These are phyloP conservation scores for Thraustotheca clavata DNA, from an alignment of 352 stramenopile species.

Conservation along the genomic window DNA sequence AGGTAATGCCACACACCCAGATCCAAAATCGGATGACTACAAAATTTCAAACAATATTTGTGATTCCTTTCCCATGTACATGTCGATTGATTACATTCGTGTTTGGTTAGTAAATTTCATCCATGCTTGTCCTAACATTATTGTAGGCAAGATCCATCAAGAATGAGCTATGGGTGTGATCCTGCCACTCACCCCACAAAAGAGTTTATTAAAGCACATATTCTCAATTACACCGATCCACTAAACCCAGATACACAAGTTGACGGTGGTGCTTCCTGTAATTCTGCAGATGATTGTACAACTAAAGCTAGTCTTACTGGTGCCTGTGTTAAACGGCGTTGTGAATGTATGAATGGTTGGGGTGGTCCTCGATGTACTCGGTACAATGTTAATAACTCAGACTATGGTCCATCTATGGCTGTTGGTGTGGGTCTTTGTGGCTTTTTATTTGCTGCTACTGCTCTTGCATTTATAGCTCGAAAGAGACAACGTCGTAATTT, in stretches of 20 bases:
- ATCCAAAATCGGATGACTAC: conserved; percentile 13
- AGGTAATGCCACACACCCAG: conserved; percentile 36
- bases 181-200: conserved; percentile 48
- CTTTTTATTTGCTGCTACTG: background rate
- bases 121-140: no score
- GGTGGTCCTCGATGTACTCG: conserved; percentile 52
- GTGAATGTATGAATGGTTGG: conserved; percentile 54
- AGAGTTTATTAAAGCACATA: conserved; percentile 67
- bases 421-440: background rate
- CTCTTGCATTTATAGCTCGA: background rate
- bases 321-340: conserved; percentile 37
- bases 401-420: background rate
- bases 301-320: conserved; percentile 27
- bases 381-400: background rate
- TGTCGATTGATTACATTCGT: conserved; percentile 84
- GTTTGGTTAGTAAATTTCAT: conserved; percentile 36
- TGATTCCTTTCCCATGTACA: conserved; percentile 70
- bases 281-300: conserved; percentile 46
- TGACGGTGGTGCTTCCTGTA: conserved; percentile 43
- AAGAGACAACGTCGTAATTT: background rate
- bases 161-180: conserved; percentile 51
- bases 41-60: conserved; percentile 51
- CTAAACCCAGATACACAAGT: conserved; percentile 48
- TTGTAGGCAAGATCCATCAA: conserved; percentile 37
- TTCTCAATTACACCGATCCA: conserved; percentile 62